These are phyloP conservation scores for Penicillium sp. DNA, from an alignment of 2,329 filamentous ascomycete genomes.

Conservation along the genomic window DNA sequence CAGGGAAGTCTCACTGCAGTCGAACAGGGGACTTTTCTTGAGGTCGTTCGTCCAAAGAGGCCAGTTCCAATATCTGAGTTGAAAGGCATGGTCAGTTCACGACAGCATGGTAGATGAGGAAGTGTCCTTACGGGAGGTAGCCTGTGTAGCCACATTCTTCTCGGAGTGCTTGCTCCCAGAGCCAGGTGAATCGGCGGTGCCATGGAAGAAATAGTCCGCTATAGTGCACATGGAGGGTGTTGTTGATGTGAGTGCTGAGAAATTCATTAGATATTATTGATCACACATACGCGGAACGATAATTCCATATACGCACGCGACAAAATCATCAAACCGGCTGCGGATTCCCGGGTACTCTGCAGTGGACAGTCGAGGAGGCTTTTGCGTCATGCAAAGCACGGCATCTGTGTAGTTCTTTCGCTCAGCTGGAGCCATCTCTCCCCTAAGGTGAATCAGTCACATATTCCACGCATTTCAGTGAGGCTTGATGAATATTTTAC, in stretches of 20 bases:
- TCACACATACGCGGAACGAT: no score
- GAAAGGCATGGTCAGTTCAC: not conserved
- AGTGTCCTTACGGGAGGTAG: conserved; percentile 24
- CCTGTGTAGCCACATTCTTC: conserved; percentile 43
- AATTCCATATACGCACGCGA: conserved; percentile 25
- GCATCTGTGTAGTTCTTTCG: conserved; percentile 33
- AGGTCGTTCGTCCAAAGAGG: conserved; percentile 43
- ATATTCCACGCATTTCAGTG: not conserved
- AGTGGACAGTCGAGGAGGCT: conserved; percentile 26
- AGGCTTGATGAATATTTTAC: conserved; percentile 6
- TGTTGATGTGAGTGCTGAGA: conserved; percentile 32
- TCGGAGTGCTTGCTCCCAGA: conserved; percentile 36
- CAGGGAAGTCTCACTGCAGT: conserved; percentile 51
- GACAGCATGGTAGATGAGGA: not conserved
- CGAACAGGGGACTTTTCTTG: conserved; percentile 50
- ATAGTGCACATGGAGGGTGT: conserved; percentile 32
- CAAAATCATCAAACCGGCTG: conserved; percentile 36
- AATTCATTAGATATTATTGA: not conserved
- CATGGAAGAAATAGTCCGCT: conserved; percentile 35
- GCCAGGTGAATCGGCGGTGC: conserved; percentile 39
- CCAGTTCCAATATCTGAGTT: conserved; percentile 52
- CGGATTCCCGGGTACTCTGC: conserved; percentile 31
- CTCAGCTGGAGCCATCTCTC: conserved; percentile 21
- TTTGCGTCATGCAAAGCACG: conserved; percentile 29
- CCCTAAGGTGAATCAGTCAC: conserved; percentile 21